Percentiles rank a stretch among this genome's conserved stretches.
Conservation (phyloP, 1,284 basidiomycete species). For the Phylloboletellus chloephorus region DNA sequence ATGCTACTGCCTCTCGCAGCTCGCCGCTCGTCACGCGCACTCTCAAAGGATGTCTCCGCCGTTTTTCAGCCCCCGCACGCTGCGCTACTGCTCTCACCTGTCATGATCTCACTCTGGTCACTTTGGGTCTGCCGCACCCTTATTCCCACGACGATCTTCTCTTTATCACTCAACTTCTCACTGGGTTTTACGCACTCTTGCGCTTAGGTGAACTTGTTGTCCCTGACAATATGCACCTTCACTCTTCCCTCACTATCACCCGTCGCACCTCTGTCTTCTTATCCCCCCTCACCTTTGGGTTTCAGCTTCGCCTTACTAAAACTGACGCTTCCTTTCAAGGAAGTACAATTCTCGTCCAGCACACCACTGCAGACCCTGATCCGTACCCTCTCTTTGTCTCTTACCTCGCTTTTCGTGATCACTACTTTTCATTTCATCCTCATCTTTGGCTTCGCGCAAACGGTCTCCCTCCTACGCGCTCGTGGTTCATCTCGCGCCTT, state of each 20-base stretch:
- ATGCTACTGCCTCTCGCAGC: slow-evolving; percentile 4
- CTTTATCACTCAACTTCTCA: neutral
- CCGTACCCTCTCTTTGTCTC: neutral
- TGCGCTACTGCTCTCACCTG: slow-evolving; percentile 14
- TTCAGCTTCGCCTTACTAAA: neutral
- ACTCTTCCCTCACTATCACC: neutral
- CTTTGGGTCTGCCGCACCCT: slow-evolving; percentile 16
- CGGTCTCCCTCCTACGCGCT: neutral
- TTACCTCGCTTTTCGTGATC: neutral
- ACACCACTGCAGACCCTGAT: neutral
- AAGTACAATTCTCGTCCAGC: neutral
- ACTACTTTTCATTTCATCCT: neutral
- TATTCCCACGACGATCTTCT: slow-evolving; percentile 1
- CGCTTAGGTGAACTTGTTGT: neutral
- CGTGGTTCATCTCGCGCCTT: slow-evolving; percentile 1
- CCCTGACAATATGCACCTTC: neutral
- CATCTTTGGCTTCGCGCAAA: slow-evolving; percentile 1
- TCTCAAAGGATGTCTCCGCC: slow-evolving; percentile 18
- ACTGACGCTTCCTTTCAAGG: slow-evolving; percentile 2
- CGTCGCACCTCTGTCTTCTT: neutral
- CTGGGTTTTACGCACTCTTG: slow-evolving; percentile 5
- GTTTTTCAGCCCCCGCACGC: neutral
- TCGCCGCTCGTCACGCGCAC: slow-evolving; percentile 18
- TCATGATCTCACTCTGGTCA: slow-evolving; percentile 17
- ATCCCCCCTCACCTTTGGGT: neutral